phyloP scores from a whole-genome alignment of 2,329 filamentous ascomycete genomes.

The Trichoderma koningii region DNA sequence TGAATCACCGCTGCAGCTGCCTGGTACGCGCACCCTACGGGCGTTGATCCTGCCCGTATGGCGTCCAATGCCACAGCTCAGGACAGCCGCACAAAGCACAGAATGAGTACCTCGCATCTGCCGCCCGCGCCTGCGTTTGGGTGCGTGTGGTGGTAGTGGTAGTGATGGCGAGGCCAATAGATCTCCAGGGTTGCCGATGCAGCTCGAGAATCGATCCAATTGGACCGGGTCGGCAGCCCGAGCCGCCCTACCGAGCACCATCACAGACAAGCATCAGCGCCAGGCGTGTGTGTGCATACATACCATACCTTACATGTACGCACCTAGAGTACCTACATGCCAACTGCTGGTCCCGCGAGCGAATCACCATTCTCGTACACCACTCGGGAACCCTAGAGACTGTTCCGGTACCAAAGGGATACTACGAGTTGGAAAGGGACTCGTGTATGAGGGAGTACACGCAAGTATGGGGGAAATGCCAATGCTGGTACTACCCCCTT shows the following conservation, averaged over 20 bases:
- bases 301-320: not conserved
- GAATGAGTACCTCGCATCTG: not conserved
- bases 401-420: not conserved
- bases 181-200: conserved; percentile 21
- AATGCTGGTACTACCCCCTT: not conserved
- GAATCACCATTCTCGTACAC: not conserved
- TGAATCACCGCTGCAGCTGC: not conserved
- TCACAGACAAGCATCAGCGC: conserved; percentile 16
- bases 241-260: conserved; percentile 23
- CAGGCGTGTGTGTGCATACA: not conserved
- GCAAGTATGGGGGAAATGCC: not conserved
- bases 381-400: not conserved
- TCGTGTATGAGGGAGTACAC: not conserved
- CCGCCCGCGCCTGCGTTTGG: not conserved
- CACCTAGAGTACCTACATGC: not conserved
- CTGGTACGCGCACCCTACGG: not conserved
- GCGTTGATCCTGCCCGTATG: not conserved
- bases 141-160: not conserved
- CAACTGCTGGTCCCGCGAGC: not conserved
- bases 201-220: conserved; percentile 15
- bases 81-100: not conserved
- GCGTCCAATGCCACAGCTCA: no score
- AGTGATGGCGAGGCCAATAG: conserved; percentile 10
- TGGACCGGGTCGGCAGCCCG: conserved; percentile 22
- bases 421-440: conserved; percentile 1